Evolutionary conservation across 768 basidiomycete genomes (phyloP).

Genomic region (Tylopilus intermedius): DNA sequence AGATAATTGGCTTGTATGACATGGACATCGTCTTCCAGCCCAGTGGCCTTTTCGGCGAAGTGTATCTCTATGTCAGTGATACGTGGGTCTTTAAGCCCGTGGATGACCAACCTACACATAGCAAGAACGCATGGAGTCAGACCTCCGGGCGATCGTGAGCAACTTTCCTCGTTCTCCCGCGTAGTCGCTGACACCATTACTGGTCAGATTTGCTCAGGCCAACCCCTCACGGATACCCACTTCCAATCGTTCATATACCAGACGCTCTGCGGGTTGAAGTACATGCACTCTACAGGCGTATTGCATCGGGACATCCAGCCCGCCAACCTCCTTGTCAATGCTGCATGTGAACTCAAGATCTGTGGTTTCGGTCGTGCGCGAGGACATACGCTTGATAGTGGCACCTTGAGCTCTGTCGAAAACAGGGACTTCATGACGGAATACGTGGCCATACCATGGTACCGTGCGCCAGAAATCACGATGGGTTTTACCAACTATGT

Average conservation of each 20-base stretch:
- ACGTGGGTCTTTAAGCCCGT: background rate
- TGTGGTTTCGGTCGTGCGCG: conserved; percentile 97
- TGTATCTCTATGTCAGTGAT: conserved; percentile 77
- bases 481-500: conserved; percentile 93
- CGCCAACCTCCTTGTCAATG: conserved; percentile 92
- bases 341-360: conserved; percentile 97
- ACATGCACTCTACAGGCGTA: conserved; percentile 96
- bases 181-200: background rate
- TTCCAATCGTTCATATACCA: conserved; percentile 98
- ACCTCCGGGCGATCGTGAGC: conserved; percentile 93
- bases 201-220: conserved; percentile 69
- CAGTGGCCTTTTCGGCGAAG: conserved; percentile 90
- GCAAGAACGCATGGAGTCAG: conserved; percentile 99
- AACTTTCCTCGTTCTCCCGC: no score
- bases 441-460: conserved; percentile 99
- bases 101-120: conserved; percentile 28
- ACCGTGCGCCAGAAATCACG: conserved; percentile 99
- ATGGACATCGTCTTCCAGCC: conserved; percentile 97
- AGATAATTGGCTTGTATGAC: conserved; percentile 97
- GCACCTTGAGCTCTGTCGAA: conserved; percentile 64
- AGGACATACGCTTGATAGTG: conserved; percentile 71
- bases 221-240: conserved; percentile 84
- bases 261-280: conserved; percentile 95
- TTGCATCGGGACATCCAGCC: conserved; percentile 94
- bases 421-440: conserved; percentile 99